A percentile compares a stretch with the other conserved stretches of the same genome.
phyloP scores from a whole-genome alignment of 805 yeast genomes.

The Wickerhamiella occidentalis region DNA sequence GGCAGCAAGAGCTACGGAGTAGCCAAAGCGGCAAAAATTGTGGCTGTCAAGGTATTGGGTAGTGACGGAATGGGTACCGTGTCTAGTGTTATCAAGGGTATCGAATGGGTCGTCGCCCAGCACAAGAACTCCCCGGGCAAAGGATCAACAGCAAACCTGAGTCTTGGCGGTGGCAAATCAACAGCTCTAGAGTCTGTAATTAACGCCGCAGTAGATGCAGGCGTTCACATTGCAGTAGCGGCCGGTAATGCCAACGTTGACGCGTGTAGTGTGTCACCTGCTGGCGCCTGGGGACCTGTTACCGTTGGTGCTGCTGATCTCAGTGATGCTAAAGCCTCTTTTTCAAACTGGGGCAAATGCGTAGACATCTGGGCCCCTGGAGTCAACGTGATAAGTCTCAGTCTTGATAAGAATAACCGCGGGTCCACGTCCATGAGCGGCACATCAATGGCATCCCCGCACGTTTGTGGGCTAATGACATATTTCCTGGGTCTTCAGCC shows the following conservation, averaged over 20 bases:
- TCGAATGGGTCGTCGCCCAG: neutral
- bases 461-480: neutral
- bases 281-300: neutral
- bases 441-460: slow-evolving; percentile 1
- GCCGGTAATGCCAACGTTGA: slow-evolving; percentile 1
- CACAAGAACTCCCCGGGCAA: neutral
- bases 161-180: neutral
- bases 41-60: neutral
- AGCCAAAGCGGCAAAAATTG: neutral
- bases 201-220: neutral
- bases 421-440: neutral
- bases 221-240: neutral
- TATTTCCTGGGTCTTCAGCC: neutral
- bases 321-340: neutral
- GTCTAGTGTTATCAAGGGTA: neutral
- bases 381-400: neutral
- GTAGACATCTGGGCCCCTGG: neutral
- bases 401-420: neutral
- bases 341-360: neutral
- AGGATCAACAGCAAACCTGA: neutral
- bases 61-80: neutral
- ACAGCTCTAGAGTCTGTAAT: neutral
- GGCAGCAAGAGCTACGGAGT: slow-evolving; percentile 1
- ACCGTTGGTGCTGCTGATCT: neutral
- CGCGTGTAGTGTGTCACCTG: neutral